Conservation (phyloP, 202 grass and related monocot genomes). For the Alloteropsis angusta region DNA sequence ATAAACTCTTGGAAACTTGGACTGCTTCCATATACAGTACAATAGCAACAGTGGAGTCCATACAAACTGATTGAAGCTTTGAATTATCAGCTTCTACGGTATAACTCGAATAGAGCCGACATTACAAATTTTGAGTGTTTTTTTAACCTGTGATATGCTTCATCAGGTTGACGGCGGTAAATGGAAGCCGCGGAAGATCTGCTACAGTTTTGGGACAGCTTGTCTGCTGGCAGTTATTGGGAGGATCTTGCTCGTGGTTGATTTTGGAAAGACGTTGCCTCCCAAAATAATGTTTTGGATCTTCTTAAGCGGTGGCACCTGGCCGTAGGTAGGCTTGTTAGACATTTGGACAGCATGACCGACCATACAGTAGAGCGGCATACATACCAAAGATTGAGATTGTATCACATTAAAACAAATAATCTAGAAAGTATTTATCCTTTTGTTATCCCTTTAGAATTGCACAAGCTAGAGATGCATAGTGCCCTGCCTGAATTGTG, state of each 20-base stretch:
- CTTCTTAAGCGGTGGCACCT: slow-evolving; percentile 32
- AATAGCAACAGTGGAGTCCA: not conserved
- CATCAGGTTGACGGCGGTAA: slow-evolving; percentile 23
- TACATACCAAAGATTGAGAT: slow-evolving; percentile 18
- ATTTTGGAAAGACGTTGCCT: slow-evolving; percentile 20
- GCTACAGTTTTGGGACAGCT: slow-evolving; percentile 55
- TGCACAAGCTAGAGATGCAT: no score
- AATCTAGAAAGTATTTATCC: no score
- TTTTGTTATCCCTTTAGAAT: no score
- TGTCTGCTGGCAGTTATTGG: slow-evolving; percentile 11
- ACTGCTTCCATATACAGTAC: not conserved
- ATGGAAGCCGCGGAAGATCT: not conserved
- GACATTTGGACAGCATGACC: not conserved
- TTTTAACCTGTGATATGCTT: slow-evolving; percentile 19
- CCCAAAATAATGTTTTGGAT: slow-evolving; percentile 22
- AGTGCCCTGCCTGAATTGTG: no score
- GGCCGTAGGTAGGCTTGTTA: slow-evolving; percentile 20
- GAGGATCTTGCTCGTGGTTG: slow-evolving; percentile 19
- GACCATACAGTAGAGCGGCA: not conserved
- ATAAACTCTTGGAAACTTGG: not conserved
- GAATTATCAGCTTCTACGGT: not conserved
- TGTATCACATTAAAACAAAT: not conserved
- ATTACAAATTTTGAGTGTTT: not conserved
- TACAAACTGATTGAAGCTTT: not conserved
- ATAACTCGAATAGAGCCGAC: not conserved